Evolutionary conservation across 2,329 filamentous ascomycete genomes (phyloP), one percentile per base, ranked within the genome.

Genomic region (Thyridium curvatum): DNA sequence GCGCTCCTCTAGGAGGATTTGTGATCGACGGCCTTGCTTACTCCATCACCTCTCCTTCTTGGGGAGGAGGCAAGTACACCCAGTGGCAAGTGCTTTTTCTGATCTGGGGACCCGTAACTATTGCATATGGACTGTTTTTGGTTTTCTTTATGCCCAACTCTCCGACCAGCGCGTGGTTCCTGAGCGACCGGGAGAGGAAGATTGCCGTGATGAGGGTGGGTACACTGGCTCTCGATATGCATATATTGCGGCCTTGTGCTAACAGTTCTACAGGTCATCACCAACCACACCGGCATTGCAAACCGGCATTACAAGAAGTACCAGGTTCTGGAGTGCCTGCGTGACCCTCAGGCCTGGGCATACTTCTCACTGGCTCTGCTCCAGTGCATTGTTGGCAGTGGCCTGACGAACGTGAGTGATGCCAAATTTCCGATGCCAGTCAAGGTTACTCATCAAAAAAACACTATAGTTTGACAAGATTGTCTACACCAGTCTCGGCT

Each of bases 11-110:
- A 2, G 41, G 39, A n/a, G 41, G 41, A 8, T 44, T 44, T 10
- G n/a, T 38, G 8, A 38, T 40, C 6, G 37, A 42, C 30, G 37
- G 37, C 8, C 37, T 41, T 2, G 39, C 39, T 18, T 44, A 37
- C 32, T 37, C 37, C 18, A 38, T 44, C 21, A 44, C 42, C 8
- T 26, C 36, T 3, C 18, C 30, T 12, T 14, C 14, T 18, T 41
- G 41, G 41, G 41, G 41, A 14, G 35, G 34, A 14, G 38, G 32
- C 32, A 32, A 30, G 18, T 41, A 26, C 21, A 6, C 21, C 6
- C 21, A 66, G 1, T 75, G 71, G 71, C 54, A 68, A 26, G 52
- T 59, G 0, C 50, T 74, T 29, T 74, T 74, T 47, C 52, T 74
- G 21, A 56, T 75, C 12, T 72, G 65, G 40, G 71, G 71, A 13